Conservation (phyloP, 805 yeast genomes). For the Candida yuanshanica region DNA sequence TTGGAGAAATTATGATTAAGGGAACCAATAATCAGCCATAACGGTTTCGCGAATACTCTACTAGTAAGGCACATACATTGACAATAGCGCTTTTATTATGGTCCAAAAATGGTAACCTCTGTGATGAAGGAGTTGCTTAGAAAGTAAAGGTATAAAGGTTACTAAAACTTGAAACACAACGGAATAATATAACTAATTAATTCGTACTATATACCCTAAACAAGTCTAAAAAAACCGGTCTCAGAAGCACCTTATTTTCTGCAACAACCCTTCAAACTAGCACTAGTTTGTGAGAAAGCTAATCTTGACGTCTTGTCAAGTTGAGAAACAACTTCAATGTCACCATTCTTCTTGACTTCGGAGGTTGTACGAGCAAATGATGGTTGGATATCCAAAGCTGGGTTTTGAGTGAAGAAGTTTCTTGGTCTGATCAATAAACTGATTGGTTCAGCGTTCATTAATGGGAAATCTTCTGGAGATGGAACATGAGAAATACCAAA, state of each 20-base stretch:
- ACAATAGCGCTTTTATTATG: too few relatives aligned
- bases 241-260: slow-evolving; percentile 15
- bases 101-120: too few relatives aligned
- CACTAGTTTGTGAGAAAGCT: slow-evolving; percentile 34
- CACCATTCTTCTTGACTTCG: slow-evolving; percentile 30
- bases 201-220: too few relatives aligned
- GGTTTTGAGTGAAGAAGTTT: slow-evolving; percentile 72
- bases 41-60: too few relatives aligned
- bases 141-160: too few relatives aligned
- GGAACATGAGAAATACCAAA: slow-evolving; percentile 86
- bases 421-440: slow-evolving; percentile 71
- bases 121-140: too few relatives aligned
- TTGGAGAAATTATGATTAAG: too few relatives aligned
- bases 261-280: slow-evolving; percentile 17
- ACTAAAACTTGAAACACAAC: too few relatives aligned
- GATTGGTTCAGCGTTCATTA: slow-evolving; percentile 84
- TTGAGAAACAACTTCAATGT: slow-evolving; percentile 34
- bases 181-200: too few relatives aligned
- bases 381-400: slow-evolving; percentile 70
- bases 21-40: too few relatives aligned
- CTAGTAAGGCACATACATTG: too few relatives aligned
- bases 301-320: slow-evolving; percentile 46
- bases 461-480: slow-evolving; percentile 85
- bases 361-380: slow-evolving; percentile 47
- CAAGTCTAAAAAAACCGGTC: background rate